phyloP scores from a whole-genome alignment of 306 rosid genomes.

The Quercus parvula region DNA sequence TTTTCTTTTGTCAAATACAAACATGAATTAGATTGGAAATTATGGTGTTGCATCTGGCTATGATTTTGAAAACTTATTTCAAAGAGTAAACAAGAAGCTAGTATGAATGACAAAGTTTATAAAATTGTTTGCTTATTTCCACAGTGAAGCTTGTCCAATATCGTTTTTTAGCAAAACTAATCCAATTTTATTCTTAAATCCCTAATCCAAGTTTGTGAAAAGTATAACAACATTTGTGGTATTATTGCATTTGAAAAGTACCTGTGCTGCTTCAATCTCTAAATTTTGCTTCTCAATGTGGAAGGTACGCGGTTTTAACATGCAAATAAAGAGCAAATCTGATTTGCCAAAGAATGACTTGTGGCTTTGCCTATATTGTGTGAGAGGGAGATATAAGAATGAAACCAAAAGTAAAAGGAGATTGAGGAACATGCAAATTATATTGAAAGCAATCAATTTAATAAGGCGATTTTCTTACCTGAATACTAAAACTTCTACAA shows the following conservation, averaged over 20 bases:
- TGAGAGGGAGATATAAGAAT: background rate
- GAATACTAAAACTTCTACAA: slow-evolving; percentile 72
- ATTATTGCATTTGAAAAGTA: slow-evolving; percentile 5
- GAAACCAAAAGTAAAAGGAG: background rate
- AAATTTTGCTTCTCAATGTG: slow-evolving; percentile 52
- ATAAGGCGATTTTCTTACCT: slow-evolving; percentile 39
- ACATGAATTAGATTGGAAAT: background rate
- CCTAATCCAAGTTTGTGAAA: background rate
- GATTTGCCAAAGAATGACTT: slow-evolving; percentile 61
- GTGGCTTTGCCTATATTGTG: slow-evolving; percentile 69
- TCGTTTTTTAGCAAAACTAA: background rate
- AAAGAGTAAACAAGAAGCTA: background rate
- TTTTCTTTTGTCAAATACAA: background rate
- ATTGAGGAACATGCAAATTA: slow-evolving; percentile 1
- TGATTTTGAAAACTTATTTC: background rate
- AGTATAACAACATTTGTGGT: background rate
- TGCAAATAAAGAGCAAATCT: slow-evolving; percentile 66
- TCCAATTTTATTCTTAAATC: background rate
- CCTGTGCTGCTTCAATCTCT: slow-evolving; percentile 84
- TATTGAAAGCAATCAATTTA: background rate
- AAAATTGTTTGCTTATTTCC: background rate
- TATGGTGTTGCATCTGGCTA: background rate
- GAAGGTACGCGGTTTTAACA: slow-evolving; percentile 61
- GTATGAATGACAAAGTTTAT: background rate
- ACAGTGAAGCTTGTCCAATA: background rate